A percentile compares a stretch with the other conserved stretches of the same genome.
Conservation (phyloP, 768 basidiomycete species). For the Boletus insuetus region DNA sequence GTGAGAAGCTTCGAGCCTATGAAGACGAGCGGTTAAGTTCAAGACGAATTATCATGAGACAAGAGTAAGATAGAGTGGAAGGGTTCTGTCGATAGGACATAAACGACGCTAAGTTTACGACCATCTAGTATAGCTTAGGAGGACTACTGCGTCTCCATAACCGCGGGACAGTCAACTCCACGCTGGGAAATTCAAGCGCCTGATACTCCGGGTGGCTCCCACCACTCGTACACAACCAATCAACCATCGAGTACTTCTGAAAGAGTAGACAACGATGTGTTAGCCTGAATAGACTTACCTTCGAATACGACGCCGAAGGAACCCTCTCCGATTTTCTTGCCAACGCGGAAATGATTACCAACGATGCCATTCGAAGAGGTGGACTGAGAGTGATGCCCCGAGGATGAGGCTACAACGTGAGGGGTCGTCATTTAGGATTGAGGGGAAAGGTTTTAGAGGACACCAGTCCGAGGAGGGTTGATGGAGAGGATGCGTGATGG, state of each 20-base stretch:
- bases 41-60: neutral
- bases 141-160: constrained; percentile 4
- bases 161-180: constrained; percentile 4
- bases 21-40: constrained; percentile 16
- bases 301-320: constrained; percentile 98
- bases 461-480: constrained; percentile 29
- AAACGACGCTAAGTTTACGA: neutral
- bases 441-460: constrained; percentile 7
- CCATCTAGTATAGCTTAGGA: constrained; percentile 5
- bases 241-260: constrained; percentile 1
- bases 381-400: constrained; percentile 62
- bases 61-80: neutral
- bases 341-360: constrained; percentile 81
- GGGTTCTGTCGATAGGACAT: constrained; percentile 7
- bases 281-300: constrained; percentile 49
- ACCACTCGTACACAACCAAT: neutral
- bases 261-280: neutral
- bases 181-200: constrained; percentile 13
- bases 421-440: constrained; percentile 63
- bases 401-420: constrained; percentile 81
- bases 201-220: constrained; percentile 1
- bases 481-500: constrained; percentile 23
- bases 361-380: constrained; percentile 69
- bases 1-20: constrained; percentile 83
- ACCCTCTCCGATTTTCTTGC: constrained; percentile 99